Base-by-base conservation (phyloP, 2,329 filamentous ascomycete genomes). In the Thielaviopsis ethacetica region DNA sequence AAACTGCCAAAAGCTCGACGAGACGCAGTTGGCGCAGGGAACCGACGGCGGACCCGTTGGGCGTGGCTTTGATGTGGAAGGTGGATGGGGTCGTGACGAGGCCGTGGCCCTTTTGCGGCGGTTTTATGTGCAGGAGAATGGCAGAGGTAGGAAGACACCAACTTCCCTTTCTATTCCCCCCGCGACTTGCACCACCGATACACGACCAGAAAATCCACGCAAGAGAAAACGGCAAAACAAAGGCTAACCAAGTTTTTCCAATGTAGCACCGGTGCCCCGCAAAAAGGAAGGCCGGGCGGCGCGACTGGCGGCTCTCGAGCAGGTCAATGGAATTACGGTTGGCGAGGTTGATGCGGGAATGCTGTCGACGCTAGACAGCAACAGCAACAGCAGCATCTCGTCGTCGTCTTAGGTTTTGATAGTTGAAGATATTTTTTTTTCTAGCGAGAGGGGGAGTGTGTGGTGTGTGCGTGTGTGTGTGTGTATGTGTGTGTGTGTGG, bases 61-160 rank as follows among this genome's bases (percentile, higher is more conserved):
- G 68, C 76, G 75, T 10, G 83, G 88, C 5, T 96, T 88, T 68
- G 83, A 86, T 53, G 89, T 89, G 59, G 85, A 90, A 68, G 89
- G 91, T 47, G 91, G 91, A 1, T 85, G 94, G 75, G 88, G 89
- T 66, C 82, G 89, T 53, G 88, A 95, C 67, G 91, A 97, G 68
- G 91, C 93, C 4, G 94, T 98, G 62, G 91, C 91, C 70, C 72
- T 98, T 64, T 76, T 98, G 64, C 80, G 94, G 63, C 84, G 91
- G 61, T 98, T 98, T 71, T 98, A 98, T 70, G 88, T 98, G 34
- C 93, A 98, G 71, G 91, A 98, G 71, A 98, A 98, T 71, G 89
- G 88, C 63, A 87, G 93, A 76, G 88, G 87, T 88, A 73, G 65
- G 75, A 67, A 44, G 38, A 44, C 38, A n/a, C 38, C 38, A 34